Base-by-base conservation (phyloP, 441 rosid genomes). In the Adansonia rubrostipa region DNA sequence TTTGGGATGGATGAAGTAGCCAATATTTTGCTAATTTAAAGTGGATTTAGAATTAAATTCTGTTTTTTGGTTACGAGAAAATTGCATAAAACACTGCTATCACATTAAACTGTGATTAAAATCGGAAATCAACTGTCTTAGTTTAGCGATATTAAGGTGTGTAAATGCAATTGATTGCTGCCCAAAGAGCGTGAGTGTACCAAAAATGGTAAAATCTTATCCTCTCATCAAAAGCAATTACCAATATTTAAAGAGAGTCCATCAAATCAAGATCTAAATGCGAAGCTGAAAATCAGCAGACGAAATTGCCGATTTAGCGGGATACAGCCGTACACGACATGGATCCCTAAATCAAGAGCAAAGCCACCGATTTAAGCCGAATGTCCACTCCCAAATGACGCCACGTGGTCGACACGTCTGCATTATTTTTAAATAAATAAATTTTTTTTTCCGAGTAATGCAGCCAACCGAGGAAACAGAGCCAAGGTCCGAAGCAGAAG, bases 381-480 rank as follows among this genome's bases (percentile, higher is more conserved):
- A 82, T 80, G 80, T 77, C 24, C 20, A 24, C 42, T 44, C 62
- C 8, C 3, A 17, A 33, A 33, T 9, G 3, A 10, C 1, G 81
- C 58, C 85, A 78, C 72, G 57, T 60, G 82, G 72, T 56, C 1
- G 20, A 65, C 80, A 75, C 73, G 64, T 22, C 24, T 19, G 9
- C 36, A 22, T 33, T 22, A 50, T 50, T 50, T 10, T 50, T 57
- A 57, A n/a, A 9, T 9, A 42, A 13, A 65, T 20, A 8, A 20
- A 58, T 13, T 73, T 63, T n/a, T 2, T 7, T 47, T 47, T 1
- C 73, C 57, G 3, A 20, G 17, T 15, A 24, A 28, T 17, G 79
- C 71, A 61, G 44, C 69, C 1, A 72, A 62, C 74, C 73, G 20
- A 69, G 82, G 79, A 63, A 79, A 79, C 77, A 50, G 11, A 73